Evolutionary conservation across 139 green algal genomes (phyloP).

Genomic region (Chlorella vulgaris): DNA sequence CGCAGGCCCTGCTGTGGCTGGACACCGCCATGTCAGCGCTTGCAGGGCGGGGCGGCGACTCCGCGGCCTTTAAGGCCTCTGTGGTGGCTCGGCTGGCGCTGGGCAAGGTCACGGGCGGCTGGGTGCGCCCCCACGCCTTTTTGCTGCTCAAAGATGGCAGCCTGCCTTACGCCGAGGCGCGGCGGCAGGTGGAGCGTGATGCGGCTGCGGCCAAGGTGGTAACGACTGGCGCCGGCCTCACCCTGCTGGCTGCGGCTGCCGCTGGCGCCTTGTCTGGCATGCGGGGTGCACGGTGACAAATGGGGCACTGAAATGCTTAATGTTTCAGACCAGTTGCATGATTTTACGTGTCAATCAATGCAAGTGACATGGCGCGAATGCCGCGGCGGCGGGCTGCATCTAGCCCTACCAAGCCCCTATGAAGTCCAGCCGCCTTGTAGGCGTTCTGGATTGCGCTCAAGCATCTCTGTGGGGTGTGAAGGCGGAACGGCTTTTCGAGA

Average conservation of each 20-base stretch:
- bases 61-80: neutral
- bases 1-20: slow-evolving; percentile 11
- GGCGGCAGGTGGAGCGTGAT: neutral
- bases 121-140: slow-evolving; percentile 16
- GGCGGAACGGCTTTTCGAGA: too few species aligned
- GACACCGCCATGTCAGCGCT: neutral
- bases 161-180: slow-evolving; percentile 3
- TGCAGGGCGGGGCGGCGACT: neutral
- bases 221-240: neutral
- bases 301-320: neutral
- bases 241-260: neutral
- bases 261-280: neutral
- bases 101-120: neutral
- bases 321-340: too few species aligned
- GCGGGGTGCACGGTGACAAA: neutral
- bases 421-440: too few species aligned
- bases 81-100: neutral
- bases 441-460: too few species aligned
- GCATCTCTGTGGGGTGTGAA: too few species aligned
- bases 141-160: slow-evolving; percentile 14
- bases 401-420: too few species aligned
- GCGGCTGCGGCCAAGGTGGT: neutral
- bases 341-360: too few species aligned
- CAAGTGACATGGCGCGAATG: too few species aligned
- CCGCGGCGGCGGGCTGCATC: too few species aligned